Evolutionary conservation across 2,329 filamentous ascomycete species (phyloP).

Genomic region (Penicillium sp.): DNA sequence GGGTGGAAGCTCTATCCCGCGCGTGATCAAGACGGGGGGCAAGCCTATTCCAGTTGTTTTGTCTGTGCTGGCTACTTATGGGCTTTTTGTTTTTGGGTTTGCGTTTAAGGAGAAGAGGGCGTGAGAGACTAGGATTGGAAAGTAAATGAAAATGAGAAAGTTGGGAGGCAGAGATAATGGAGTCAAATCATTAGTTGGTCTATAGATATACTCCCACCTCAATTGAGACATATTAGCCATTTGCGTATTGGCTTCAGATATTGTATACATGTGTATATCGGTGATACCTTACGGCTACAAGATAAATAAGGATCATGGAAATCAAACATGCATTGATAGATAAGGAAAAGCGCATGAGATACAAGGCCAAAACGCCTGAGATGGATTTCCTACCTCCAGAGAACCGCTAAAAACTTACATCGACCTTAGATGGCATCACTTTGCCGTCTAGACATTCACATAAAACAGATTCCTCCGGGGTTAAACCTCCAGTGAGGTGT

Average conservation of each 20-base stretch:
- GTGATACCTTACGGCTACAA: background rate
- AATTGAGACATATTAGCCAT: background rate
- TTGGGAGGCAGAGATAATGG: background rate
- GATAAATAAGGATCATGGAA: background rate
- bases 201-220: background rate
- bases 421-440: conserved; percentile 8
- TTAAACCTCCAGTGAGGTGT: conserved; percentile 4
- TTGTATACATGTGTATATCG: background rate
- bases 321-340: background rate
- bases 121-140: background rate
- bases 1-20: conserved; percentile 72
- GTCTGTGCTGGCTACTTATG: conserved; percentile 69
- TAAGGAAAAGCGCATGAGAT: background rate
- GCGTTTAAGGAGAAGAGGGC: conserved; percentile 45
- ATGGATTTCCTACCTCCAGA: conserved; percentile 13
- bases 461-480: background rate
- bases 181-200: background rate
- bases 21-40: conserved; percentile 63
- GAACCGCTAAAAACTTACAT: conserved; percentile 17
- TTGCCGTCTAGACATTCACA: conserved; percentile 2
- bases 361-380: background rate
- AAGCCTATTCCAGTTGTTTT: conserved; percentile 79
- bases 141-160: background rate
- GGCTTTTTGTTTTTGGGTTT: conserved; percentile 68
- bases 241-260: background rate